A percentile compares a stretch with the other conserved stretches of the same genome.
Conservation (phyloP, 441 rosid genomes). For the Brassica balearica region DNA sequence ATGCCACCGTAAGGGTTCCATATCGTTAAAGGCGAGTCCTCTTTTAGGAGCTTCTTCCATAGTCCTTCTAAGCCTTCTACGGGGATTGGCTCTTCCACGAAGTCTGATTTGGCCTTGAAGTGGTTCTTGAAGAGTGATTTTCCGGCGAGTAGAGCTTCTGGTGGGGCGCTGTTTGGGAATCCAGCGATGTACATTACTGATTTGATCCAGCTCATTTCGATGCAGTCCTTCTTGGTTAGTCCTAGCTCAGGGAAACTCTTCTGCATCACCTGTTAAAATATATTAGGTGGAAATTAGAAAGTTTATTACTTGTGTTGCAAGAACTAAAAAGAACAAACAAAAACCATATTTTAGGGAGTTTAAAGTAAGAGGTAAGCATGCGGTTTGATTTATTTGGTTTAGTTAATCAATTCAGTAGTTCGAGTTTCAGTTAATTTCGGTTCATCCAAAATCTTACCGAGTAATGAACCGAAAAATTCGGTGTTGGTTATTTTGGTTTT, state of each 20-base stretch:
- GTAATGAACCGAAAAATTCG: not conserved
- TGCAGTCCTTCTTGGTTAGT: conserved; percentile 39
- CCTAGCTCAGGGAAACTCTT: conserved; percentile 52
- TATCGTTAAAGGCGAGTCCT: conserved; percentile 42
- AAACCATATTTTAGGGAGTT: conserved; percentile 1
- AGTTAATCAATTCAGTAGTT: not conserved
- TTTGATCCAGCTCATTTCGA: conserved; percentile 44
- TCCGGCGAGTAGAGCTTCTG: conserved; percentile 45
- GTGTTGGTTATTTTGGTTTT: not conserved
- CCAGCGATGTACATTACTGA: conserved; percentile 47
- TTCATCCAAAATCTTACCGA: not conserved
- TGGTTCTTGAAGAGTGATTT: conserved; percentile 45
- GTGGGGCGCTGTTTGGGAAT: conserved; percentile 39
- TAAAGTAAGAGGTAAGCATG: not conserved
- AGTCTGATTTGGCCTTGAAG: conserved; percentile 55
- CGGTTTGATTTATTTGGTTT: not conserved
- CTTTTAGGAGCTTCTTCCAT: conserved; percentile 43
- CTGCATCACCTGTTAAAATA: conserved; percentile 39
- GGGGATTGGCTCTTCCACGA: conserved; percentile 45
- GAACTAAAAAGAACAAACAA: not conserved
- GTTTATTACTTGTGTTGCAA: not conserved
- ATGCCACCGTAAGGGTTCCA: conserved; percentile 55
- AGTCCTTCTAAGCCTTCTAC: conserved; percentile 45
- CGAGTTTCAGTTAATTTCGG: not conserved
- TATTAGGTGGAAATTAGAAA: not conserved